Evolutionary conservation across 768 basidiomycete species (phyloP).

Genomic region (Phanerochaete sordida): DNA sequence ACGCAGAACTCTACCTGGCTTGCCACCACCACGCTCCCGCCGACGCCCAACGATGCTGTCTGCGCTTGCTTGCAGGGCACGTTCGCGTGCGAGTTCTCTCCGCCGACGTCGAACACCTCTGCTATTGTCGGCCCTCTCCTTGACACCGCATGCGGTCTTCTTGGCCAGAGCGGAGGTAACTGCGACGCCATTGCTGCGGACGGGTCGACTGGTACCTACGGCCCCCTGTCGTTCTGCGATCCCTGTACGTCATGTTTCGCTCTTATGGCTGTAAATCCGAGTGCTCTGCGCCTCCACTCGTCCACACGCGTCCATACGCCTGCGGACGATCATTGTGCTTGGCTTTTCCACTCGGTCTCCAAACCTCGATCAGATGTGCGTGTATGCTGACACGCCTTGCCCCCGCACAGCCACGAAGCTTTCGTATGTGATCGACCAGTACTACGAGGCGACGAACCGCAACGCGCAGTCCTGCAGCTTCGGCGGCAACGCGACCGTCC

Average conservation of each 20-base stretch:
- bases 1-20: conserved; percentile 52
- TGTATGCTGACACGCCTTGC: neutral
- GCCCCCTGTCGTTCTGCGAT: conserved; percentile 72
- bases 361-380: conserved; percentile 1
- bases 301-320: neutral
- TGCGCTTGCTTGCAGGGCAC: conserved; percentile 71
- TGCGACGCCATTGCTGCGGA: conserved; percentile 72
- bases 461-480: conserved; percentile 71
- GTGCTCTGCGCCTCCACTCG: neutral
- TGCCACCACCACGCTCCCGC: conserved; percentile 69
- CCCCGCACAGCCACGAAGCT: conserved; percentile 60
- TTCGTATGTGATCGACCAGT: conserved; percentile 79
- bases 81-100: conserved; percentile 73
- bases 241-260: conserved; percentile 47
- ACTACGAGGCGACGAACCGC: conserved; percentile 62
- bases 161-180: conserved; percentile 55
- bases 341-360: neutral
- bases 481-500: conserved; percentile 79
- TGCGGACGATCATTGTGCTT: neutral
- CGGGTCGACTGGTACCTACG: conserved; percentile 75
- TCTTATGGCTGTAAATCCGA: neutral
- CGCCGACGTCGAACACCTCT: conserved; percentile 56
- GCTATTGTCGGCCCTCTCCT: conserved; percentile 58
- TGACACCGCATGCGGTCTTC: conserved; percentile 63
- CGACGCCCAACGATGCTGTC: conserved; percentile 78